A percentile compares a stretch with the other conserved stretches of the same genome.
These are phyloP conservation scores for Lenwebbia sp. DNA, from an alignment of 345 rosid species.

Conservation along the genomic window DNA sequence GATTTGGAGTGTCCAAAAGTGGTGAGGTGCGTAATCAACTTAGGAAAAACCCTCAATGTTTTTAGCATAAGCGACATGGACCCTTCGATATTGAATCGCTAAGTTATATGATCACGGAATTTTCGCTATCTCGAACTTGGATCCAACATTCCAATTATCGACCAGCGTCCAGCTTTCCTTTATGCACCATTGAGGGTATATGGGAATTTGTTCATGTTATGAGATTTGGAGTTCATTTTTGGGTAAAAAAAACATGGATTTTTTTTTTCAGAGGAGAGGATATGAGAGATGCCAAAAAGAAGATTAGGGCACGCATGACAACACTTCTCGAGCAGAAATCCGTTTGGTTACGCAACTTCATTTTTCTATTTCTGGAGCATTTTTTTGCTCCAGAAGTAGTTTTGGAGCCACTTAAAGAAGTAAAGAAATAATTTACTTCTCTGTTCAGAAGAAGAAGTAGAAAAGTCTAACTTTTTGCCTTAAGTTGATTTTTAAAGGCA, in stretches of 20 bases:
- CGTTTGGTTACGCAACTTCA: too few relatives aligned
- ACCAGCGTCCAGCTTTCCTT: not conserved
- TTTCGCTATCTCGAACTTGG: not conserved
- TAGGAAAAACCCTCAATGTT: not conserved
- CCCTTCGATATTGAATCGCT: not conserved
- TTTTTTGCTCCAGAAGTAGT: too few relatives aligned
- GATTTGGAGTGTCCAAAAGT: not conserved
- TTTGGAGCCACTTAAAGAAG: too few relatives aligned
- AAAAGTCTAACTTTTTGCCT: too few relatives aligned
- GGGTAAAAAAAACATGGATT: not conserved
- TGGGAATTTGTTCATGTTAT: not conserved
- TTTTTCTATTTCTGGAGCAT: too few relatives aligned
- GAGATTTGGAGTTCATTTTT: not conserved
- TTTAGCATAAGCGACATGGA: not conserved
- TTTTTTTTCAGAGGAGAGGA: not conserved
- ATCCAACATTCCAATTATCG: not conserved
- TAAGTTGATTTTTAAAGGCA: too few relatives aligned
- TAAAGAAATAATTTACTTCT: too few relatives aligned
- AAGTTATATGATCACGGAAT: not conserved
- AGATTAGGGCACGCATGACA: too few relatives aligned
- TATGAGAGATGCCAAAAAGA: not conserved
- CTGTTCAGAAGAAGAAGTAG: too few relatives aligned
- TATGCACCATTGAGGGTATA: too few relatives aligned
- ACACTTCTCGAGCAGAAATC: too few relatives aligned
- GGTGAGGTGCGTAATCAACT: not conserved